Evolutionary conservation across 345 rosid species (phyloP).

Genomic region (Syzygium grande): DNA sequence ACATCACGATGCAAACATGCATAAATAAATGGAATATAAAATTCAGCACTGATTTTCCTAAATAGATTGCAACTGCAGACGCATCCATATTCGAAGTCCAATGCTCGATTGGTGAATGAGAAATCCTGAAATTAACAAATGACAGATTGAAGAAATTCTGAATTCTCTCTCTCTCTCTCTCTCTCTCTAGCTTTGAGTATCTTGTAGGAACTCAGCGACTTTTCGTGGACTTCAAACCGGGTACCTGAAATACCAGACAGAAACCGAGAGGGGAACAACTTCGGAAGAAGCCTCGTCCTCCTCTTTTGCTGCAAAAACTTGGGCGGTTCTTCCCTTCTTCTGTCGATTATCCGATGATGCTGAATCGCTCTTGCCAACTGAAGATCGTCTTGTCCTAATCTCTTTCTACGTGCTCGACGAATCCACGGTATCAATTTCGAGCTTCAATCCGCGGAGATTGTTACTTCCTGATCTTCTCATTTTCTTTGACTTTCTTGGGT

Average conservation of each 20-base stretch:
- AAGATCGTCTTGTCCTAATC: not conserved
- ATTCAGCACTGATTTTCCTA: not conserved
- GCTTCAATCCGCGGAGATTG: not conserved
- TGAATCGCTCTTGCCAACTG: not conserved
- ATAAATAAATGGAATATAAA: accelerated
- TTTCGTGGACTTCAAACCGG: not conserved
- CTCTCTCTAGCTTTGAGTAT: not conserved
- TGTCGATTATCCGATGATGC: not conserved
- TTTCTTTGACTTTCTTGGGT: not conserved
- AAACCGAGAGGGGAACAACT: not conserved
- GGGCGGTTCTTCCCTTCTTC: not conserved
- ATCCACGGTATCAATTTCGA: not conserved
- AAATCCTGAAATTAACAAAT: not conserved
- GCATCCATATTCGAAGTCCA: not conserved
- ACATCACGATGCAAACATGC: accelerated
- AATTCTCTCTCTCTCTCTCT: not conserved
- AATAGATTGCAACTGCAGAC: not conserved
- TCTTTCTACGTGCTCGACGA: not conserved
- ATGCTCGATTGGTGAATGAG: not conserved
- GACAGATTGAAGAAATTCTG: not conserved
- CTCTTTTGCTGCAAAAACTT: not conserved
- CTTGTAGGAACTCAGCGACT: not conserved
- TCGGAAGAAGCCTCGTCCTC: not conserved
- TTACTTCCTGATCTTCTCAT: not conserved
- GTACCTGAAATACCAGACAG: not conserved